Evolutionary conservation across 768 basidiomycete genomes (phyloP).

Genomic region (Amanita pseudoporphyria): DNA sequence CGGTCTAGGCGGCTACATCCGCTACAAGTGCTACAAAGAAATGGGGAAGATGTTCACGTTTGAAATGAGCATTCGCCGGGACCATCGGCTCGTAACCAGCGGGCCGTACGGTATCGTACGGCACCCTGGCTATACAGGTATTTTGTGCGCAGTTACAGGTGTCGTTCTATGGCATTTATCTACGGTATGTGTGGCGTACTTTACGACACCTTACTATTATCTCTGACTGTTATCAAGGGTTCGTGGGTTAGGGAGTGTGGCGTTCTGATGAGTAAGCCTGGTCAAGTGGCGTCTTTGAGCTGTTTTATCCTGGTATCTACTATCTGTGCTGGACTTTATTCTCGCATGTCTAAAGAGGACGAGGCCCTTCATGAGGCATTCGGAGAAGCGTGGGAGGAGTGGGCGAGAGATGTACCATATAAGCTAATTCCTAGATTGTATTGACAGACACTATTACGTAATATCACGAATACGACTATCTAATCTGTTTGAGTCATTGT

Average conservation of each 20-base stretch:
- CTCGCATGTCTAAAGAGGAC: conserved; percentile 38
- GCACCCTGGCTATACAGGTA: conserved; percentile 42
- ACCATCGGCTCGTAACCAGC: conserved; percentile 36
- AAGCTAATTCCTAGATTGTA: conserved; percentile 39
- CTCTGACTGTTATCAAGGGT: conserved; percentile 20
- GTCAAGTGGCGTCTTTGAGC: conserved; percentile 17
- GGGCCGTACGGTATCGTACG: conserved; percentile 40
- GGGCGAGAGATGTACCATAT: conserved; percentile 36
- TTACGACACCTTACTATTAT: not conserved
- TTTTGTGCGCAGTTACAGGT: conserved; percentile 26
- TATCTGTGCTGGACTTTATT: conserved; percentile 25
- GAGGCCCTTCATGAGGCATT: conserved; percentile 28
- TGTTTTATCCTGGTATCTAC: conserved; percentile 21
- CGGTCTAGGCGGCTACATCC: conserved; percentile 30
- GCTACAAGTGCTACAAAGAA: conserved; percentile 33
- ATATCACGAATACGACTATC: not conserved
- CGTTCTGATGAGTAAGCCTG: conserved; percentile 21
- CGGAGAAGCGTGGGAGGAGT: conserved; percentile 32
- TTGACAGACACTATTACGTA: conserved; percentile 18
- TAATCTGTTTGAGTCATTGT: not conserved
- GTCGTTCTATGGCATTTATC: conserved; percentile 25
- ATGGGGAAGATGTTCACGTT: conserved; percentile 43
- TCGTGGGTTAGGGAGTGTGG: conserved; percentile 39
- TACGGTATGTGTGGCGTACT: conserved; percentile 18
- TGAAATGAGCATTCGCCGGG: conserved; percentile 35